Conservation (phyloP, 345 rosid species). For the Turritis glabra region DNA sequence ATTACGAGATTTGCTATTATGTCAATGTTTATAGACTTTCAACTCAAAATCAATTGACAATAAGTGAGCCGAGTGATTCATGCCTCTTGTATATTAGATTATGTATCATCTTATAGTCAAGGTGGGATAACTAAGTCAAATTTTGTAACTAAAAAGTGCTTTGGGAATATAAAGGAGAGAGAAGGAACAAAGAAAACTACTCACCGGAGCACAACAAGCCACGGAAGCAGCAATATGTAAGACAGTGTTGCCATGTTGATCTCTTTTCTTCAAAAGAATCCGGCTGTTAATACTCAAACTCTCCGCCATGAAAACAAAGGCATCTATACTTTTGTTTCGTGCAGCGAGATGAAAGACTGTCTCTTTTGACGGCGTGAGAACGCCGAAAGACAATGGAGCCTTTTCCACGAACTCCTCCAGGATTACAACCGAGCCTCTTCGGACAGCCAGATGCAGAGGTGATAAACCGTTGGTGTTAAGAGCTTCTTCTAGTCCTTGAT, state of each 20-base stretch:
- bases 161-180: neutral
- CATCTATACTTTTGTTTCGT: constrained; percentile 46
- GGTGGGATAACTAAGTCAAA: no score
- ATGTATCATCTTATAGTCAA: neutral
- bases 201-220: constrained; percentile 16
- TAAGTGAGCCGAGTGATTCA: neutral
- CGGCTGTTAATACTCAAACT: constrained; percentile 32
- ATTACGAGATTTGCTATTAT: no score
- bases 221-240: constrained; percentile 57
- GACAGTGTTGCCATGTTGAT: constrained; percentile 52
- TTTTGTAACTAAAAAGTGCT: neutral
- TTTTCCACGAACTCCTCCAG: constrained; percentile 45
- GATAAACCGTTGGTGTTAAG: constrained; percentile 49
- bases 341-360: constrained; percentile 55
- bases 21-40: no score
- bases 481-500: constrained; percentile 37
- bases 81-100: no score
- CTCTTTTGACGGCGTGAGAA: constrained; percentile 34
- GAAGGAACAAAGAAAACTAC: neutral
- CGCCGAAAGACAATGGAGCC: neutral
- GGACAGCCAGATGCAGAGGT: constrained; percentile 53
- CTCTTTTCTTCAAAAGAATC: constrained; percentile 28
- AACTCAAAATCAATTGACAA: no score
- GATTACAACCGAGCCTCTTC: constrained; percentile 46
- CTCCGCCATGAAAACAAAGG: constrained; percentile 45